Base-by-base conservation (phyloP, 495 filamentous ascomycete species). In the Mycothermus thermophilus region DNA sequence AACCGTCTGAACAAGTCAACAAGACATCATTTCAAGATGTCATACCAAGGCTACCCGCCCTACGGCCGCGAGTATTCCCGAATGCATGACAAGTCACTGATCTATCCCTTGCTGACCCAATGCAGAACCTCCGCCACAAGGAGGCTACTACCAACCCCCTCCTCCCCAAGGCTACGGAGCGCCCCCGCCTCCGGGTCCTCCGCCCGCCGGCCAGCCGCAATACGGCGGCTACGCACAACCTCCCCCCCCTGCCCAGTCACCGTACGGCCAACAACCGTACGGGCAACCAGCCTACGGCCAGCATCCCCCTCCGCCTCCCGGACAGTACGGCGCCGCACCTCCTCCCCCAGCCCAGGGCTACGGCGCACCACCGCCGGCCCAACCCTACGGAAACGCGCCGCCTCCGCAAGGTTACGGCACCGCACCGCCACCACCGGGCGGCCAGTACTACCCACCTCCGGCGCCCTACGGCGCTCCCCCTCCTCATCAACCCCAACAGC, bases 1-100 rank as follows among this genome's bases (percentile, higher is more conserved):
- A n/a, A n/a, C n/a, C n/a, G n/a, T n/a, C n/a, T n/a, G n/a, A n/a
- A n/a, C n/a, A n/a, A n/a, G n/a, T n/a, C n/a, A n/a, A n/a, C n/a
- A n/a, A n/a, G n/a, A n/a, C n/a, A n/a, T n/a, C n/a, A n/a, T n/a
- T 17, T 8, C 24, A 26, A 20, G 4, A 55, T 56, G 52, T 56
- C 52, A 27, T 54, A 54, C 32, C 37, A 25, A 24, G 51, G 51
- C 8, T 56, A 55, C 27, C 49, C 52, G 12, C 46, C 49, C 12
- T 52, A 56, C 40, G 47, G 50, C 34, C 52, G 52, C 54, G 30
- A 49, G 52, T 56, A 10, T n/a, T n/a, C n/a, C n/a, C n/a, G n/a
- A n/a, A n/a, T n/a, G n/a, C n/a, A n/a, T n/a, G n/a, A 13, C 18
- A 11, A 17, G 9, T n/a, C n/a, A n/a, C 10, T 24, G 14, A 18